A percentile compares a stretch with the other conserved stretches of the same genome.
Evolutionary conservation across 1,284 basidiomycete species (phyloP).

Genomic region (Sutorius eximius): DNA sequence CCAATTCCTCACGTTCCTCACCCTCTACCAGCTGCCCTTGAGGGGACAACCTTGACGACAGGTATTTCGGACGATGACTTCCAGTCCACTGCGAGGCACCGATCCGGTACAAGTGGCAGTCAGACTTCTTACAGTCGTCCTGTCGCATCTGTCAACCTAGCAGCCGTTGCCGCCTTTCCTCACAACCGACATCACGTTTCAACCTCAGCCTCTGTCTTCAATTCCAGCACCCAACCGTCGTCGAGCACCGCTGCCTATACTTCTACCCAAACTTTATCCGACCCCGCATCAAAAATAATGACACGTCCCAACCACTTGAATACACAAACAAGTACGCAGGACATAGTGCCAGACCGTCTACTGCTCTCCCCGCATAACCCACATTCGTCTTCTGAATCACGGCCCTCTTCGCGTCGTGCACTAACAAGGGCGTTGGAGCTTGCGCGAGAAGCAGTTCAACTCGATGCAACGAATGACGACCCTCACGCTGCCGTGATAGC

Average conservation of each 20-base stretch:
- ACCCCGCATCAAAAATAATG: slow-evolving; percentile 55
- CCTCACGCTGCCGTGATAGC: slow-evolving; percentile 78
- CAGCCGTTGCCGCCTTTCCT: slow-evolving; percentile 61
- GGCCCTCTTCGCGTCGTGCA: slow-evolving; percentile 73
- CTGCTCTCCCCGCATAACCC: slow-evolving; percentile 45
- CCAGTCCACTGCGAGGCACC: slow-evolving; percentile 23
- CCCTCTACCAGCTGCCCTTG: slow-evolving; percentile 25
- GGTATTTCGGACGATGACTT: slow-evolving; percentile 22
- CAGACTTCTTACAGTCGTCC: slow-evolving; percentile 47
- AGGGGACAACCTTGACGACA: slow-evolving; percentile 12
- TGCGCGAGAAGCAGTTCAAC: slow-evolving; percentile 78
- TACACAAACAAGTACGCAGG: slow-evolving; percentile 34
- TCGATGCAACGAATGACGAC: slow-evolving; percentile 80
- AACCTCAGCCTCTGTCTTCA: slow-evolving; percentile 34
- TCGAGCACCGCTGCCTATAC: slow-evolving; percentile 37
- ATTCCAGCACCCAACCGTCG: slow-evolving; percentile 26
- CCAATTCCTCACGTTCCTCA: slow-evolving; percentile 65
- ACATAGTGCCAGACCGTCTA: slow-evolving; percentile 45
- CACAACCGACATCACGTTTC: slow-evolving; percentile 49
- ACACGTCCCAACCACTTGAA: slow-evolving; percentile 42
- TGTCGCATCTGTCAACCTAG: slow-evolving; percentile 52
- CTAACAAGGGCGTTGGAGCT: slow-evolving; percentile 77
- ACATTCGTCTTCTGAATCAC: slow-evolving; percentile 39
- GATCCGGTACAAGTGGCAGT: slow-evolving; percentile 33
- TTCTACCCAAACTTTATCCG: slow-evolving; percentile 42